Evolutionary conservation across 768 basidiomycete genomes (phyloP), one percentile per base, ranked within the genome.

Genomic region (Collybiopsis luxurians): DNA sequence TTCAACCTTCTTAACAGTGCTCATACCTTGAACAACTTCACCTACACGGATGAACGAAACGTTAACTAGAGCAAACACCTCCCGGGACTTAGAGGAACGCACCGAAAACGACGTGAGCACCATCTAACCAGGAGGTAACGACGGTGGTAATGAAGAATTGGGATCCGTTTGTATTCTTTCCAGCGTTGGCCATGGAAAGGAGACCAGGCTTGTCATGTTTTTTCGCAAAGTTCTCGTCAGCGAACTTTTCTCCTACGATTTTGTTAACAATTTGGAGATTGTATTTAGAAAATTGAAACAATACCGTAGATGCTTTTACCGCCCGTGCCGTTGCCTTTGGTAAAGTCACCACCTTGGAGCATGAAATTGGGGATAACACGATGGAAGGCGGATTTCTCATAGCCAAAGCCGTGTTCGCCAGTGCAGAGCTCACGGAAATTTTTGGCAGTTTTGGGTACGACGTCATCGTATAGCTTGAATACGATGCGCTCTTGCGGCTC

Each of bases 121-220:
- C 54, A 71, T 97, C 93, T 60, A 96, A 74, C 93, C 93, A 96
- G 6, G 94, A 92, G 7, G 91, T 92, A 6, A 95, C 89, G 2
- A 87, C 95, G 4, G 95, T 97, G 7, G 95, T 98, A 68, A 98
- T 93, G 76, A 98, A 99, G 78, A 98, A 99, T 67, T 99, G 96
- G 1, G 92, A 95, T 0, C 95, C 96, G 67, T 98, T 98, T 34
- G 95, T 97, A 44, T 73, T 75, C 6, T 92, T 86, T 3, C 95
- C 95, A 4, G 90, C 91, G 65, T 95, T 95, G 7, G 93, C 93
- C 95, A 97, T 96, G 54, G 54, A 55, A 15, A 55, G 54, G 4
- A 55, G 45, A 17, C 54, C 54, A 39, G 54, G 54, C 36, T 55
- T 55, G 0, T 38, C 36, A 31, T 55, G 54, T 30, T 55, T 55